Conservation (phyloP, 2,329 filamentous ascomycete species). For the Fusarium fracticaudum region DNA sequence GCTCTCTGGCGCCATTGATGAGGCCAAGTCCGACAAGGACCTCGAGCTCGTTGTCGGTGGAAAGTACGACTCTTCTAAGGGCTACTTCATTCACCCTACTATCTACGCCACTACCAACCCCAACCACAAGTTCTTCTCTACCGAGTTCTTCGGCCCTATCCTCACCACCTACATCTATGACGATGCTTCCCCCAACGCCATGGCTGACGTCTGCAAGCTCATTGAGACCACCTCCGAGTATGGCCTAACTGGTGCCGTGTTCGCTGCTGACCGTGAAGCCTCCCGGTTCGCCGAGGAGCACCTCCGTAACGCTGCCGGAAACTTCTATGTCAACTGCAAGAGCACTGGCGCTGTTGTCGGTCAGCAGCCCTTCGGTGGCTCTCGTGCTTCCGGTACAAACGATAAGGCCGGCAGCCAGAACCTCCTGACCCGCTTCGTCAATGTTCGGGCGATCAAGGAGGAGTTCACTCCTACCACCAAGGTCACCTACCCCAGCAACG, state of each 20-base stretch:
- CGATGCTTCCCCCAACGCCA: conserved; percentile 67
- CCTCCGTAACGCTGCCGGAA: conserved; percentile 78
- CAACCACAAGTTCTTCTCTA: conserved; percentile 76
- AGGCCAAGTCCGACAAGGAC: conserved; percentile 78
- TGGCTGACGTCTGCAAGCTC: conserved; percentile 66
- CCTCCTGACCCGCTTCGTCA: conserved; percentile 73
- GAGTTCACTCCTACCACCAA: conserved; percentile 72
- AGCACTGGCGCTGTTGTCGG: conserved; percentile 78
- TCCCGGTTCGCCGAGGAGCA: conserved; percentile 75
- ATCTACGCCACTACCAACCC: conserved; percentile 81
- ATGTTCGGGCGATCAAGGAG: conserved; percentile 76
- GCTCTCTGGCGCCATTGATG: conserved; percentile 78
- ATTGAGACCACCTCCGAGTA: conserved; percentile 81
- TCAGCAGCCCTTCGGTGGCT: conserved; percentile 77
- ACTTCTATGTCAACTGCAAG: conserved; percentile 91
- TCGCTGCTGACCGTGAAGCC: conserved; percentile 73
- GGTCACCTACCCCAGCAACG: conserved; percentile 78
- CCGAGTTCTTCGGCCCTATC: conserved; percentile 85
- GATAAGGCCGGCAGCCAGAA: conserved; percentile 77
- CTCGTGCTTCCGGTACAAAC: conserved; percentile 75
- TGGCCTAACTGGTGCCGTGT: conserved; percentile 79
- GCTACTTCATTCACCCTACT: conserved; percentile 86
- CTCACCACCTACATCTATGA: conserved; percentile 81
- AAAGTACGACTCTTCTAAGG: conserved; percentile 78
- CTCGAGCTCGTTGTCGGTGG: conserved; percentile 80